Base-by-base conservation (phyloP, 306 rosid genomes). In the Gynostemma pentaphyllum region DNA sequence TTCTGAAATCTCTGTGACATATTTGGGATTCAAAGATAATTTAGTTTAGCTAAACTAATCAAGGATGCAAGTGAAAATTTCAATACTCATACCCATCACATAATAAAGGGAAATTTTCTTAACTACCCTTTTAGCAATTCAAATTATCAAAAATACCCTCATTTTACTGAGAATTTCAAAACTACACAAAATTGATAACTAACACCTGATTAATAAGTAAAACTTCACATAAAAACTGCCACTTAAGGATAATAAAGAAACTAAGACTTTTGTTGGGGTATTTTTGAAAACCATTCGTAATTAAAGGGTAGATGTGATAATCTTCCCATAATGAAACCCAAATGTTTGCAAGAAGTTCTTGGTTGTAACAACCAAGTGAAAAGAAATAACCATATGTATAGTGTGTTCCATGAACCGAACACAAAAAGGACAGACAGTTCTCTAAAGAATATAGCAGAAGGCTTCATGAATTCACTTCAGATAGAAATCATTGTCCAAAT, bases 1-100 rank as follows among this genome's bases (percentile, higher is more conserved):
- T 82, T 91, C 76, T 87, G 96, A 79, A 87, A 91, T 74, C 79
- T 87, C 97, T 91, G 88, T 72, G 64, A 53, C 79, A 57, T 19
- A 56, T 32, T 18, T 26, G 64, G 27, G 32, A 56, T 18, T 29
- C 39, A 54, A 30, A 21, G 24, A 18, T 10, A 34, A 10, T 34
- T 34, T 18, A 57, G 45, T 19, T 36, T 3, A 57, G 64, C 30
- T 19, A 12, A 19, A 56, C 29, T 32, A 34, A 41, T 36, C 4
- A 34, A 0, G 42, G 1, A 5, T 18, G 18, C 64, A 57, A 57
- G 8, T 19, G 2, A 11, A 9, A 27, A 5, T 19, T 57, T n/a
- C 36, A 57, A 57, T 56, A 13, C 44, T 16, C 27, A 34, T 32
- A 16, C 45, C 12, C 45, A 23, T 48, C 50, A 13, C 66, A 61